These are phyloP conservation scores for Psilocybe subaeruginosa DNA, from an alignment of 768 basidiomycete genomes.

Conservation along the genomic window DNA sequence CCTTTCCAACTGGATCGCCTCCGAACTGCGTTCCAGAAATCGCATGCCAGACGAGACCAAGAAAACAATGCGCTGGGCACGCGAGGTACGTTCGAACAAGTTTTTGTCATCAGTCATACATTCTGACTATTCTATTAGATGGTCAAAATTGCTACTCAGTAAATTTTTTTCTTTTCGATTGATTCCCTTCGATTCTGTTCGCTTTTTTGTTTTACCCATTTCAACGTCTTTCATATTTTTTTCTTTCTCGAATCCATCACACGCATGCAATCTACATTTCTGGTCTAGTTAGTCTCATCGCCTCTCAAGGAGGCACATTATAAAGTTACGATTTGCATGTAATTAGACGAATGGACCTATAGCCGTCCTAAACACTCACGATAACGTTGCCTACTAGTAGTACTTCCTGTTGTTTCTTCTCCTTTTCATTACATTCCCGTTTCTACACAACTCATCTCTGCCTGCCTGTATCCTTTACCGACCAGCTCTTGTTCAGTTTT, in stretches of 20 bases:
- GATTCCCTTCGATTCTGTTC: constrained; percentile 22
- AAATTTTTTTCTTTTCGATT: constrained; percentile 35
- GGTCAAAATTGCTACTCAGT: constrained; percentile 81
- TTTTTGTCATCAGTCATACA: neutral
- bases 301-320: constrained; percentile 78
- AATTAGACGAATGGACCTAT: constrained; percentile 46
- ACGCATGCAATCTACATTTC: constrained; percentile 55
- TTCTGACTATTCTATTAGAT: constrained; percentile 46
- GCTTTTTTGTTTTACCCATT: constrained; percentile 22
- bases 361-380: constrained; percentile 21
- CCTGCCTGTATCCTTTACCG: constrained; percentile 24
- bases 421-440: constrained; percentile 8
- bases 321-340: constrained; percentile 57
- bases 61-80: constrained; percentile 91
- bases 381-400: constrained; percentile 17
- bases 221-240: constrained; percentile 21
- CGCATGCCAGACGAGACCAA: constrained; percentile 79
- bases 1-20: constrained; percentile 78
- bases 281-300: constrained; percentile 38
- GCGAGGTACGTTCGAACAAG: constrained; percentile 63
- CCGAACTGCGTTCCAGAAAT: constrained; percentile 71
- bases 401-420: constrained; percentile 10
- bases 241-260: constrained; percentile 30
- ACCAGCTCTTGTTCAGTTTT: constrained; percentile 16
- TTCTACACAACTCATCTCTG: constrained; percentile 9